Conservation (phyloP, 306 rosid genomes). For the Boehmeria nivea region DNA sequence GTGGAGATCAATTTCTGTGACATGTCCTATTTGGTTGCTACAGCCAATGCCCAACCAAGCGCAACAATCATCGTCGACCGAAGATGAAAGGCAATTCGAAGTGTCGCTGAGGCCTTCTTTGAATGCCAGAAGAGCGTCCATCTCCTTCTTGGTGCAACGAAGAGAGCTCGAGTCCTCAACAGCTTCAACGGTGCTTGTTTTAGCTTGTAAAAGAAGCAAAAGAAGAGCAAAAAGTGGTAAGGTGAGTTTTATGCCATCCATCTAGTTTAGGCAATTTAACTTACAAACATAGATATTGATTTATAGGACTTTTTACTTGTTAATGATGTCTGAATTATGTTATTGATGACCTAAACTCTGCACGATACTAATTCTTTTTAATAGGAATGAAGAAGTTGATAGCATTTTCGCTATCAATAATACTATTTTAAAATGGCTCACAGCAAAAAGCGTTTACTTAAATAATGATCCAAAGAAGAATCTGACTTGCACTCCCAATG, state of each 20-base stretch:
- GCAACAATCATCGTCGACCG: constrained; percentile 33
- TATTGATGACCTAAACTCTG: too few species aligned
- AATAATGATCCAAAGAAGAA: too few species aligned
- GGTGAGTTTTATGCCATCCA: not conserved
- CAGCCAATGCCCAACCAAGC: constrained; percentile 30
- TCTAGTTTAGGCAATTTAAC: too few species aligned
- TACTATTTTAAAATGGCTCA: too few species aligned
- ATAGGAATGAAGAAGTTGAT: too few species aligned
- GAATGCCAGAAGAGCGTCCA: constrained; percentile 31
- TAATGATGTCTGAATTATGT: too few species aligned
- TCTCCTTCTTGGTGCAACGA: constrained; percentile 26
- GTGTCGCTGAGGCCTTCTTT: constrained; percentile 36
- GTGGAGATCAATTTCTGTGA: constrained; percentile 30
- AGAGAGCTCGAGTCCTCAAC: not conserved
- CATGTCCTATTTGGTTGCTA: constrained; percentile 28
- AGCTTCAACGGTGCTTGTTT: not conserved
- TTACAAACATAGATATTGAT: too few species aligned
- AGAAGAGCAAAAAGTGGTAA: not conserved
- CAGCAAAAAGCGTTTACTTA: too few species aligned
- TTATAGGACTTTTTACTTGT: too few species aligned
- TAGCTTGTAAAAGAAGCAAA: not conserved
- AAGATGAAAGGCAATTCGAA: constrained; percentile 21
- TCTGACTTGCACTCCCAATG: too few species aligned
- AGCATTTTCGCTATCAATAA: too few species aligned
- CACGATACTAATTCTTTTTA: too few species aligned